These are phyloP conservation scores for Apophysomyces elegans DNA, from an alignment of 371 early-diverging fungal species.

Conservation along the genomic window DNA sequence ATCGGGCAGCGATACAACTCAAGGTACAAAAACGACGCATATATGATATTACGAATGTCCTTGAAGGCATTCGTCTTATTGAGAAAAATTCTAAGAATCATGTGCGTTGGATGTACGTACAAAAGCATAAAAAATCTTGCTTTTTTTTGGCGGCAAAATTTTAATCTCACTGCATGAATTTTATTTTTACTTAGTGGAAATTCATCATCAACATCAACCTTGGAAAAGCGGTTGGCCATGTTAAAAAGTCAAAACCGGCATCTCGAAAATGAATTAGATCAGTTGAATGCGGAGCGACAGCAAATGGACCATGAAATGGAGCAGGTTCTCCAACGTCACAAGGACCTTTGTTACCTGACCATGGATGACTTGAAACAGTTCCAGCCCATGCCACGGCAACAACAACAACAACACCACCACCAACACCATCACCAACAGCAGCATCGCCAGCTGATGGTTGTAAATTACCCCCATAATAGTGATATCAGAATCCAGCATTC, in stretches of 20 bases:
- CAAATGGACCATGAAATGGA: constrained; percentile 43
- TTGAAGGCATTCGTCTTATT: constrained; percentile 80
- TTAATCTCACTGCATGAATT: constrained; percentile 11
- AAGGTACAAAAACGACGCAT: constrained; percentile 84
- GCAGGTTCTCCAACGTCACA: constrained; percentile 29
- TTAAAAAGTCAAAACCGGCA: constrained; percentile 32
- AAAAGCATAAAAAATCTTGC: background rate
- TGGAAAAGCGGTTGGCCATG: constrained; percentile 32
- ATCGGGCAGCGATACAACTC: constrained; percentile 70
- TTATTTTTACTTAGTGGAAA: background rate
- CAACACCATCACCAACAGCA: constrained; percentile 14
- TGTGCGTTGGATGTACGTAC: constrained; percentile 78
- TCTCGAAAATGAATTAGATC: constrained; percentile 35
- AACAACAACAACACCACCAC: constrained; percentile 19
- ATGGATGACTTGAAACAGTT: constrained; percentile 38
- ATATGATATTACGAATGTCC: constrained; percentile 88
- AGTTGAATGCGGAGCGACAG: constrained; percentile 26
- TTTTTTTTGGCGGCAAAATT: constrained; percentile 12
- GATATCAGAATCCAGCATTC: constrained; percentile 38
- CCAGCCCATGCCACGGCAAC: constrained; percentile 29
- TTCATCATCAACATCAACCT: constrained; percentile 15
- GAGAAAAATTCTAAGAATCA: constrained; percentile 83
- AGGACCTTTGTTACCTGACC: constrained; percentile 43
- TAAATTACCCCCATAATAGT: constrained; percentile 46
- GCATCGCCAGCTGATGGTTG: constrained; percentile 24